A percentile compares a stretch with the other conserved stretches of the same genome.
Conservation (phyloP, 1,284 basidiomycete genomes). For the Cryptococcus hybrid region DNA sequence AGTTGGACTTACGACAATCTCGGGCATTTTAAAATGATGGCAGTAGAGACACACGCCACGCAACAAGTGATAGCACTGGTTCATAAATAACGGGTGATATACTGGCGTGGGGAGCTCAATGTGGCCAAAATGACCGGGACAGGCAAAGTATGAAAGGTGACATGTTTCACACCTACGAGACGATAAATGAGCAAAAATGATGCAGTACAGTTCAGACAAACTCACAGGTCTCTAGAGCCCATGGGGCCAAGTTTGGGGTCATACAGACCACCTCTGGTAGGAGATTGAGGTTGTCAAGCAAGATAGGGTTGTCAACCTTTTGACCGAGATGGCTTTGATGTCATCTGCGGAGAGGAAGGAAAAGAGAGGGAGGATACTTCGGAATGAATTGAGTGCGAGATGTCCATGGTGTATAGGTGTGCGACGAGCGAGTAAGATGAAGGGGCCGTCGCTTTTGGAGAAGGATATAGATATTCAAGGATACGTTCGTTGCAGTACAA, state of each 20-base stretch:
- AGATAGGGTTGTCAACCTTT: slow-evolving; percentile 91
- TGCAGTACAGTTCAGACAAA: slow-evolving; percentile 18
- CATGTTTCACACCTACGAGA: slow-evolving; percentile 83
- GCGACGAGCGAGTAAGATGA: background rate
- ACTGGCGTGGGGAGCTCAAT: slow-evolving; percentile 95
- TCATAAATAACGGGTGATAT: slow-evolving; percentile 96
- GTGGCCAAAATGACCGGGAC: slow-evolving; percentile 99
- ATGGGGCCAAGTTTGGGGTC: slow-evolving; percentile 94
- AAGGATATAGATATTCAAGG: background rate
- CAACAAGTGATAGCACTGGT: slow-evolving; percentile 83
- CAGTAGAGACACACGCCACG: slow-evolving; percentile 94
- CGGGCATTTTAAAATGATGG: slow-evolving; percentile 83
- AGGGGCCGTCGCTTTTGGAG: background rate
- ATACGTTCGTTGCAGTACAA: background rate
- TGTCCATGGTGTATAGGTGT: slow-evolving; percentile 67
- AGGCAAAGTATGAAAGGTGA: slow-evolving; percentile 83
- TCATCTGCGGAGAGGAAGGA: slow-evolving; percentile 92
- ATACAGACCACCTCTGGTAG: slow-evolving; percentile 89
- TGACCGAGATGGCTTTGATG: slow-evolving; percentile 89
- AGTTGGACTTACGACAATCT: slow-evolving; percentile 63
- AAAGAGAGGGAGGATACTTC: slow-evolving; percentile 81
- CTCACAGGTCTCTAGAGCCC: slow-evolving; percentile 81
- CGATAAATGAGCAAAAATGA: background rate
- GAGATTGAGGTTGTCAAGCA: slow-evolving; percentile 90
- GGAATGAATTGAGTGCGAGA: slow-evolving; percentile 82